phyloP scores from a whole-genome alignment of 2,329 filamentous ascomycete species.

The Pseudogymnoascus sp. region DNA sequence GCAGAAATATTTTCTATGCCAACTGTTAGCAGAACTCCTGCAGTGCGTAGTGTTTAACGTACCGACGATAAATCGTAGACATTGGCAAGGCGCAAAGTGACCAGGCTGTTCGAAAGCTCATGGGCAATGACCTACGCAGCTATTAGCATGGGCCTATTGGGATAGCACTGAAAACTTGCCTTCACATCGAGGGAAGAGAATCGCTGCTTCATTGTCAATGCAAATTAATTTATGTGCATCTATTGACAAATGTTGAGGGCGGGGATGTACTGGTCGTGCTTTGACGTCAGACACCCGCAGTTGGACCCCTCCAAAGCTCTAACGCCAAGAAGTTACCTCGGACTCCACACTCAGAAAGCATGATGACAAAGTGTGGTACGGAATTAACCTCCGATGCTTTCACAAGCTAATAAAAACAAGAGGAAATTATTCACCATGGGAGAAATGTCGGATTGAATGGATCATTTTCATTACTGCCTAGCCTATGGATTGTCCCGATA shows the following conservation, averaged over 20 bases:
- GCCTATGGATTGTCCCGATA: background rate
- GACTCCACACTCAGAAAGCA: background rate
- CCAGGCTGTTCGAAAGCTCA: conserved; percentile 73
- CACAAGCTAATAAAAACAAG: background rate
- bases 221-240: conserved; percentile 4
- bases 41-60: conserved; percentile 21
- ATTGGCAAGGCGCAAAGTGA: conserved; percentile 77
- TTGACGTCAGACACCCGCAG: conserved; percentile 10
- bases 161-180: conserved; percentile 33
- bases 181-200: conserved; percentile 76
- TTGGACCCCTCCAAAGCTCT: conserved; percentile 2
- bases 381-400: background rate
- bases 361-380: background rate
- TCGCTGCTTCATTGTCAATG: conserved; percentile 61
- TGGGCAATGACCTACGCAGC: conserved; percentile 73
- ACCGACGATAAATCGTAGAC: conserved; percentile 90
- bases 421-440: background rate
- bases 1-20: conserved; percentile 73
- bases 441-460: background rate
- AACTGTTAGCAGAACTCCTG: conserved; percentile 15
- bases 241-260: conserved; percentile 1
- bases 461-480: conserved; percentile 8
- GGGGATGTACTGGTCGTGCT: conserved; percentile 3
- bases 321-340: conserved; percentile 5
- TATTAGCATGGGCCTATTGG: background rate